Evolutionary conservation across 495 filamentous ascomycete genomes (phyloP), one percentile per base, ranked within the genome.

Genomic region (Cairneyella variabilis): DNA sequence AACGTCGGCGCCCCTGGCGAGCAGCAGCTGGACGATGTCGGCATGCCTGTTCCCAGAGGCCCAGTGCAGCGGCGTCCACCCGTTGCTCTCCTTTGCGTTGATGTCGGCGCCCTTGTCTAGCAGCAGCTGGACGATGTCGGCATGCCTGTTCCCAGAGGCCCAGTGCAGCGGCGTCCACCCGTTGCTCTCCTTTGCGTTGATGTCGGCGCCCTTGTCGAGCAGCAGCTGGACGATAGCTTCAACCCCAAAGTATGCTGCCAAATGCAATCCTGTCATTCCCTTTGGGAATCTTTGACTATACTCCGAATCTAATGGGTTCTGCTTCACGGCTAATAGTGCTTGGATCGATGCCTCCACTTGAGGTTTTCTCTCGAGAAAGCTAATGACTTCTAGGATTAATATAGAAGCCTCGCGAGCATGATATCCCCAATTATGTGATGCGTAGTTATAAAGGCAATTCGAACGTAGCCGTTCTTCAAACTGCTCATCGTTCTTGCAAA

Each of bases 11-110:
- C 62, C 61, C 20, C 55, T 12, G 12, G 54, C 44, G 30, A 69
- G 52, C n/a, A 71, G 48, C 14, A 61, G 27, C 17, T 38, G 48
- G 36, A 66, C 68, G 3, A 64, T 38, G 17, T 65, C 62, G 5
- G 39, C 51, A 18, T 69, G 69, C 9, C 68, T 65, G 28, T 51
- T 59, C n/a, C 60, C 45, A 22, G 63, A 64, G 37, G 72, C 72
- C 39, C 66, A 25, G 38, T 52, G 65, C n/a, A 69, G 41, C 28
- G 64, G 64, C 44, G 66, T 67, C 25, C 48, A 27, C 0, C 63
- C 60, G 39, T 53, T 28, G n/a, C 48, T 40, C 43, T 65, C 57
- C 22, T 53, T 44, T 9, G 56, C 43, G 40, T 65, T 42, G 14
- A 47, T 44, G 25, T 62, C 48, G 47, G 22, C 48, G 18, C 22